Conservation (phyloP, 306 rosid genomes). For the Malus fusca region DNA sequence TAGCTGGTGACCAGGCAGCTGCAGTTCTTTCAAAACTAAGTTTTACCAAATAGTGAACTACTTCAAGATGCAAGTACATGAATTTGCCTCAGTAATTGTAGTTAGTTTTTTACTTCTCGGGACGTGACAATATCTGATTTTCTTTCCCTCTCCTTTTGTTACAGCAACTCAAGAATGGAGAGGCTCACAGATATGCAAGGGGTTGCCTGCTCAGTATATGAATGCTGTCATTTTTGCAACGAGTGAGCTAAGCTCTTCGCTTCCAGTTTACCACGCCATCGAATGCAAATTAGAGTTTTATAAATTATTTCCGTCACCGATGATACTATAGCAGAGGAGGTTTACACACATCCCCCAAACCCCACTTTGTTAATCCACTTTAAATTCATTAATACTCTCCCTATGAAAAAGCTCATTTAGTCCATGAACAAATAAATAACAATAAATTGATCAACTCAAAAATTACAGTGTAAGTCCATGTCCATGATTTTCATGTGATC, state of each 20-base stretch:
- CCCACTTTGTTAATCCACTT: no score
- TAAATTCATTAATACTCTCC: no score
- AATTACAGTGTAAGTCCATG: no score
- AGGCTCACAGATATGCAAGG: background rate
- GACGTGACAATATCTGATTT: background rate
- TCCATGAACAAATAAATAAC: no score
- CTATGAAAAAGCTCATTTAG: no score
- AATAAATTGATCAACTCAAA: no score
- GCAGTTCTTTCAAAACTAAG: conserved; percentile 76
- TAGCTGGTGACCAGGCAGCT: conserved; percentile 91
- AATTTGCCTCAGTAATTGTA: background rate
- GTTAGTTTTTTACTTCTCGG: background rate
- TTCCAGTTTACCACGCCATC: background rate
- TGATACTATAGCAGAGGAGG: conserved; percentile 1
- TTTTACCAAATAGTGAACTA: conserved; percentile 44
- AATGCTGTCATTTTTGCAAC: background rate
- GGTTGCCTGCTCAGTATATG: background rate
- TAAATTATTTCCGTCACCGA: background rate
- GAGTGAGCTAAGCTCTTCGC: background rate
- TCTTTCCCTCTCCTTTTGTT: background rate
- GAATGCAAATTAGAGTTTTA: background rate
- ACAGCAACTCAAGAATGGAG: background rate
- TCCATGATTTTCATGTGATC: no score
- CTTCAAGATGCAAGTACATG: conserved; percentile 17
- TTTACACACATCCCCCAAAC: background rate